Evolutionary conservation across 2,329 filamentous ascomycete species (phyloP).

Genomic region (Neopestalotiopsis clavispora): DNA sequence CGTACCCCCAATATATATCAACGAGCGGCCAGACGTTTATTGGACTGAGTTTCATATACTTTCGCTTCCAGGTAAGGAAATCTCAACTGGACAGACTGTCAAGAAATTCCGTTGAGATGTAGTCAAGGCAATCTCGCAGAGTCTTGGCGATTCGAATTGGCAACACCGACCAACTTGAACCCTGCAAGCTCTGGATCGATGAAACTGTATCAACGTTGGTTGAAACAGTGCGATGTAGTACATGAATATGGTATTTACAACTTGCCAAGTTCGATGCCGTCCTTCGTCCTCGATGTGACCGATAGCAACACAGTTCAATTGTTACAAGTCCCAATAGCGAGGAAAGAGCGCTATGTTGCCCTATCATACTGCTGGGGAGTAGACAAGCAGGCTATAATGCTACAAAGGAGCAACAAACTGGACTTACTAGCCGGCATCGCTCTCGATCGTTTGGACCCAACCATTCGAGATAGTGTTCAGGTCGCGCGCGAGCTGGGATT

Average conservation of each 20-base stretch:
- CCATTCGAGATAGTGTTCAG: slow-evolving; percentile 3
- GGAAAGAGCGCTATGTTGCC: slow-evolving; percentile 11
- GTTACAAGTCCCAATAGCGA: neutral
- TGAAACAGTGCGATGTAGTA: slow-evolving; percentile 4
- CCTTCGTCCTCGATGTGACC: slow-evolving; percentile 8
- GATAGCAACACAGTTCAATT: neutral
- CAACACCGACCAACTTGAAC: slow-evolving; percentile 8
- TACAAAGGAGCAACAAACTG: neutral
- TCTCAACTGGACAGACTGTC: too few relatives aligned
- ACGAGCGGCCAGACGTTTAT: too few relatives aligned
- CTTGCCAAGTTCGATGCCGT: slow-evolving; percentile 3
- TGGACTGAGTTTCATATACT: neutral
- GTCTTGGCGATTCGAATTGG: too few relatives aligned
- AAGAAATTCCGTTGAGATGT: neutral
- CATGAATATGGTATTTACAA: slow-evolving; percentile 1
- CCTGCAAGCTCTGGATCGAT: slow-evolving; percentile 3
- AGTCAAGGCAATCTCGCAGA: too few relatives aligned
- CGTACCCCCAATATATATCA: too few relatives aligned
- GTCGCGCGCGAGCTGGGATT: slow-evolving; percentile 6
- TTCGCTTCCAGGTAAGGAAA: neutral
- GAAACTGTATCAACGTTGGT: slow-evolving; percentile 9
- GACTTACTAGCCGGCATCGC: slow-evolving; percentile 1
- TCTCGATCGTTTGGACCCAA: neutral
- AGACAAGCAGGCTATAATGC: neutral
- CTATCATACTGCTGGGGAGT: slow-evolving; percentile 8